Base-by-base conservation (phyloP, 371 early-diverging fungal species). In the Mortierella sp. region DNA sequence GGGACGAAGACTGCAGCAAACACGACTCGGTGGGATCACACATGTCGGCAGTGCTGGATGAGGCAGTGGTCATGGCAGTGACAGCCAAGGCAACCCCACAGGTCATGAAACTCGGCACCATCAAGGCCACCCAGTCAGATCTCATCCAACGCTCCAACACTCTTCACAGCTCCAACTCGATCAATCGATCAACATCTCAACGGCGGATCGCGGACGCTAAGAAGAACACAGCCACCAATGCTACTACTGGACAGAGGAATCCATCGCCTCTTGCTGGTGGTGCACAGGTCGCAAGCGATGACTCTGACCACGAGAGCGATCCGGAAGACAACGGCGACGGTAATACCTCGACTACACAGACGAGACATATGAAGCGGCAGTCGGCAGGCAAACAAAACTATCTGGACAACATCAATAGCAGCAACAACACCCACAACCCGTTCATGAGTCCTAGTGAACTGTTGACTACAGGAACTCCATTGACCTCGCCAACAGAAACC, bases 81-180 rank as follows among this genome's bases (percentile, higher is more conserved):
- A 79, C 82, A 9, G 19, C 78, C 9, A 86, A 81, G 37, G 82
- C 86, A 40, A 86, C 86, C 44, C 81, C 86, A 4, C 86, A 86
- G 53, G 86, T 86, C 57, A 81, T 86, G 82, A 81, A 74, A 24
- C 73, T 86, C 72, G 73, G 74, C 26, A 69, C 81, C 43, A 78
- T 86, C 67, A 86, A 86, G 71, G 67, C 73, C n/a, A 72, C 76
- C 6, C 70, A 86, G 44, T 73, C 82, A 4, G 86, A 86, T 40
- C 79, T 86, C 40, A 86, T 86, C n/a, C 82, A 81, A 21, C 79
- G 86, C n/a, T 86, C 86, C 75, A 84, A 84, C 71, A 69, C 82
- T 1, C 82, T 86, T 21, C 86, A 86, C 72, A 86, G 77, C 53
- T 71, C 81, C 55, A 86, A 86, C 51, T 81, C 86, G 40, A 71